Base-by-base conservation (phyloP, 805 yeast species). In the Grigorovia humatica region DNA sequence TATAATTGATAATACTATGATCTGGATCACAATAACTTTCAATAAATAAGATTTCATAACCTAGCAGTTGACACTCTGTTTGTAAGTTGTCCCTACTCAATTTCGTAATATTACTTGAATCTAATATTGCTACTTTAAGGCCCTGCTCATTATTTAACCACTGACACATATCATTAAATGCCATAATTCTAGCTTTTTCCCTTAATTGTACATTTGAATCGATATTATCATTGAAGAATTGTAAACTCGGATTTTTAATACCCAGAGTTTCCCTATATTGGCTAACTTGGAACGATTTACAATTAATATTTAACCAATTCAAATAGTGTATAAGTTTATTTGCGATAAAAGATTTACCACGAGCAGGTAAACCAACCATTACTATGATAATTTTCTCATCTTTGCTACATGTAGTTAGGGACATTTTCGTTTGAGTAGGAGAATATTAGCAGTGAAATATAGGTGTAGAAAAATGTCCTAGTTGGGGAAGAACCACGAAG, bases 271-370 rank as follows among this genome's bases (percentile, higher is more conserved):
- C 79, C 56, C 98, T 78, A 66, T 88, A 90, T 42, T 76, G 75
- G 12, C 98, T 96, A 18, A 91, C 96, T 63, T 88, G 89, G 71
- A 93, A 93, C 52, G 89, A 84, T 64, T 82, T 83, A 29, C 96
- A 87, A 54, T 79, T 80, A 52, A 93, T 85, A 2, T 95, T 85
- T 43, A 91, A 75, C 99, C 99, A 93, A 38, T 89, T 81, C 50
- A 93, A 75, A 64, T 91, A 93, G 47, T 98, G 77, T 35, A 91
- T 96, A 50, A 93, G 85, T 66, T 91, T 93, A 65, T 89, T 96
- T 2, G 98, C 89, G 55, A 93, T 91, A 67, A 89, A 82, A 2
- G 96, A 85, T 68, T 93, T 93, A 2, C 99, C 99, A 52, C 98
- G 78, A 13, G 93, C 91, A 12, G 95, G 95, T 43, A 85, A 70